A percentile compares a stretch with the other conserved stretches of the same genome.
Evolutionary conservation across 1,284 basidiomycete species (phyloP).

Genomic region (Rhodofomes roseus): DNA sequence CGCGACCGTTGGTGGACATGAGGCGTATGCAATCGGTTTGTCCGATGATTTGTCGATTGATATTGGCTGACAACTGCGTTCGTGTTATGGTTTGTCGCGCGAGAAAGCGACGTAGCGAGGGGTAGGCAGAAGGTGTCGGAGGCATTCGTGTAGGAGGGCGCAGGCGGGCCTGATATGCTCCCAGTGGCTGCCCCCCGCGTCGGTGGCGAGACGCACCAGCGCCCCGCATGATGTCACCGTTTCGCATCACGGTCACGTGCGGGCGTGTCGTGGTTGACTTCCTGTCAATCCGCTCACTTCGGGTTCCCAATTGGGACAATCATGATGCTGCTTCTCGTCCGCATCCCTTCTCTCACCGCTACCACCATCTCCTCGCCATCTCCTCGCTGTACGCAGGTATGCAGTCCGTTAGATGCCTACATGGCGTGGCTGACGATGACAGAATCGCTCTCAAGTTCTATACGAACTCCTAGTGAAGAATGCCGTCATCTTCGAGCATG

Average conservation of each 20-base stretch:
- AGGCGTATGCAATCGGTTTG: background rate
- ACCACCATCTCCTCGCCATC: background rate
- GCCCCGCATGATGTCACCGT: background rate
- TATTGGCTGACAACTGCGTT: background rate
- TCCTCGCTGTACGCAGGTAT: too few relatives aligned
- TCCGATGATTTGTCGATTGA: background rate
- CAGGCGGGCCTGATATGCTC: background rate
- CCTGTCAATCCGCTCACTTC: background rate
- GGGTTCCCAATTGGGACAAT: background rate
- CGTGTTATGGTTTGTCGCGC: background rate
- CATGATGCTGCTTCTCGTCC: background rate
- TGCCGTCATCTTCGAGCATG: slow-evolving; percentile 32
- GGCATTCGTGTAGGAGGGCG: background rate
- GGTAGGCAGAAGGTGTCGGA: background rate
- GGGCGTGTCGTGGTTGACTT: background rate
- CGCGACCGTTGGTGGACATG: slow-evolving; percentile 2
- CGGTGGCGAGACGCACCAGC: background rate
- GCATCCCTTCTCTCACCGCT: background rate
- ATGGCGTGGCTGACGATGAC: too few relatives aligned
- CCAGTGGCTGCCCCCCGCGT: background rate
- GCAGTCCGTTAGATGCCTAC: too few relatives aligned
- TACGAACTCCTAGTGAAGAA: background rate
- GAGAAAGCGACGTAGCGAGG: background rate
- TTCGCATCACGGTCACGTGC: background rate
- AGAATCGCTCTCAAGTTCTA: too few relatives aligned